Evolutionary conservation across 768 basidiomycete species (phyloP), one percentile per base, ranked within the genome.

Genomic region (Serendipita sp.): DNA sequence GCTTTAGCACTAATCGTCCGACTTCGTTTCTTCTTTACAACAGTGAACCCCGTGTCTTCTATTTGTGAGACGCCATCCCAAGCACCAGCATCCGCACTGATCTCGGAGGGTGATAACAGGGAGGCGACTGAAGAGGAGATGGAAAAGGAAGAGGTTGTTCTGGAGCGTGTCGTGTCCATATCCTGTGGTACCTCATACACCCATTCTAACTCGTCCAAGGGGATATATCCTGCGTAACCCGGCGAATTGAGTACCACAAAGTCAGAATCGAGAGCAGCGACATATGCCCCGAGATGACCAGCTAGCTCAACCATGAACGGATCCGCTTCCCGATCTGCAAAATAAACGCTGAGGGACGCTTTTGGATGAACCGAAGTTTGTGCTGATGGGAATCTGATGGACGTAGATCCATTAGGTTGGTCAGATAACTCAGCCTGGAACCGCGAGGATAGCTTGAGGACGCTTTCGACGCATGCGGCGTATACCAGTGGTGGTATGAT

Each of bases 201-300:
- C 90, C 90, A 92, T 58, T 83, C 74, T 82, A 91, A 84, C 66
- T 88, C 85, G 66, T 85, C 80, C 65, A 91, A 72, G 0, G 88
- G 84, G 48, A 91, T 82, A 69, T 87, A 92, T 18, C 90, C 90
- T 60, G 75, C 77, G 72, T 91, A 91, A 8, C 83, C 66, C 18
- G 44, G n/a, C 83, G 76, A 69, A 88, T 88, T 63, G 90, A 68
- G 74, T 63, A 92, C 79, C 58, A 88, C 83, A 67, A 87, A 92
- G 72, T 92, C 90, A 2, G 89, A 91, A 75, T 92, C 90, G 66
- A 79, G 83, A 28, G 85, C 88, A 0, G 84, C 78, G 52, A 92
- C 88, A 68, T 85, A 91, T 38, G 82, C 90, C 7, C 80, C 78
- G 10, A 90, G 73, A 56, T 81, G 79, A 13, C 83, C 89, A 8